Percentiles rank a stretch among this genome's conserved stretches.
These are phyloP conservation scores for Ulmus americana DNA, from an alignment of 331 rosid species.

Conservation along the genomic window DNA sequence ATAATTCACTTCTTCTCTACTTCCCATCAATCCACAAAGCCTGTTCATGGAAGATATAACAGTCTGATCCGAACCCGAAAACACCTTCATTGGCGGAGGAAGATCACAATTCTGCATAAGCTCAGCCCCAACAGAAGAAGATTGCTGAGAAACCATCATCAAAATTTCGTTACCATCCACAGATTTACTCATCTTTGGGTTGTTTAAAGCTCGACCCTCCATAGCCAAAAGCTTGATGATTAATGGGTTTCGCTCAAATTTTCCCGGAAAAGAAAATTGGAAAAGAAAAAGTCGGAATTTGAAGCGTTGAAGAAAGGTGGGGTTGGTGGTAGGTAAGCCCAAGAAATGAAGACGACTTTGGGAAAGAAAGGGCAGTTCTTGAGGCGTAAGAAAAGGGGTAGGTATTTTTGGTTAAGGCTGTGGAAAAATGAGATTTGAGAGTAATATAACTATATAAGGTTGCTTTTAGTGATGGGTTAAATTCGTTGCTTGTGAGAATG, in stretches of 20 bases:
- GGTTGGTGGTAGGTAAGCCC: neutral
- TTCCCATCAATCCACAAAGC: conserved; percentile 10
- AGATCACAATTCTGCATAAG: conserved; percentile 91
- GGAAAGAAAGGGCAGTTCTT: neutral
- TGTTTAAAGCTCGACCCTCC: conserved; percentile 39
- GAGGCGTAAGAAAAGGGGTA: conserved; percentile 9
- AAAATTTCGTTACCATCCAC: conserved; percentile 27
- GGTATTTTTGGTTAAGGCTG: neutral
- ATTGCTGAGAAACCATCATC: conserved; percentile 41
- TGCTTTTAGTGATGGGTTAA: neutral
- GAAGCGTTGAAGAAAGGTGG: conserved; percentile 7
- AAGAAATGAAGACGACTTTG: neutral
- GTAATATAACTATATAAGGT: no score
- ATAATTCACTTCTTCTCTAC: neutral
- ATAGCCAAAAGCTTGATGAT: conserved; percentile 13
- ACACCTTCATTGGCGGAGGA: conserved; percentile 81
- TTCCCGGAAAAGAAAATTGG: neutral
- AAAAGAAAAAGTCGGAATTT: neutral
- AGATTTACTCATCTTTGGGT: conserved; percentile 26
- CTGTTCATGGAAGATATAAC: conserved; percentile 40
- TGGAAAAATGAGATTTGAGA: neutral
- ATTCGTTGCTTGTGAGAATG: conserved; percentile 11
- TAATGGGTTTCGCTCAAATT: conserved; percentile 11
- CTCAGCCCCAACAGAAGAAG: conserved; percentile 28
- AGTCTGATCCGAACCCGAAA: conserved; percentile 40